phyloP scores from a whole-genome alignment of 306 rosid genomes.

The Gleditsia sinensis region DNA sequence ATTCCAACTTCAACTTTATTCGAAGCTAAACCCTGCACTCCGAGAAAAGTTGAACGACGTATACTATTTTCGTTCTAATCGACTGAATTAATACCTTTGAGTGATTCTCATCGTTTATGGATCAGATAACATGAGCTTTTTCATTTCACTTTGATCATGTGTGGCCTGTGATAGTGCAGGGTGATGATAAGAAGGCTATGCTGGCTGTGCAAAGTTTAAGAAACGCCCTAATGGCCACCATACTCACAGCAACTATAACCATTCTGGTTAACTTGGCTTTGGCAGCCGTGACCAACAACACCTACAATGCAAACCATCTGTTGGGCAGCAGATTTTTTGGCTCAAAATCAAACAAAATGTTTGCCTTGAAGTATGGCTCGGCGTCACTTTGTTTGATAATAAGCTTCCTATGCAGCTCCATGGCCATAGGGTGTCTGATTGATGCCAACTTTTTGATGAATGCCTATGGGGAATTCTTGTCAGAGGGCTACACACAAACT shows the following conservation, averaged over 20 bases:
- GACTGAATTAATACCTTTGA: no score
- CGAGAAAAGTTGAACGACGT: no score
- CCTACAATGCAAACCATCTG: conserved; percentile 51
- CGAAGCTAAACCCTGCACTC: no score
- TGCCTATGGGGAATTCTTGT: conserved; percentile 32
- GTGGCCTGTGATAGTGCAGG: conserved; percentile 36
- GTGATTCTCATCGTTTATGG: no score
- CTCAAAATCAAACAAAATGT: conserved; percentile 48
- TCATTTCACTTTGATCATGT: background rate
- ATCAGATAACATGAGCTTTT: no score
- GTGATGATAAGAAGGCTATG: conserved; percentile 58
- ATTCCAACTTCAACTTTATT: no score
- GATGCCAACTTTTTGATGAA: conserved; percentile 68
- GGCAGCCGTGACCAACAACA: conserved; percentile 61
- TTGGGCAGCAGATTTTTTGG: conserved; percentile 43
- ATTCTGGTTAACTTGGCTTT: conserved; percentile 49
- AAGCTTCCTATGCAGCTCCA: conserved; percentile 78
- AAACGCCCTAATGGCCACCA: conserved; percentile 67
- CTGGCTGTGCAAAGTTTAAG: conserved; percentile 74
- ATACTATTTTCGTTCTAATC: no score
- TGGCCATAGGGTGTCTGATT: conserved; percentile 63
- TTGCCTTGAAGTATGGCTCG: conserved; percentile 56
- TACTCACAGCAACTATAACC: conserved; percentile 61
- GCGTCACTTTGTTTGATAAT: conserved; percentile 51
- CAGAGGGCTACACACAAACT: conserved; percentile 29